Conservation (phyloP, 306 rosid species). For the Sicyos baderoa region DNA sequence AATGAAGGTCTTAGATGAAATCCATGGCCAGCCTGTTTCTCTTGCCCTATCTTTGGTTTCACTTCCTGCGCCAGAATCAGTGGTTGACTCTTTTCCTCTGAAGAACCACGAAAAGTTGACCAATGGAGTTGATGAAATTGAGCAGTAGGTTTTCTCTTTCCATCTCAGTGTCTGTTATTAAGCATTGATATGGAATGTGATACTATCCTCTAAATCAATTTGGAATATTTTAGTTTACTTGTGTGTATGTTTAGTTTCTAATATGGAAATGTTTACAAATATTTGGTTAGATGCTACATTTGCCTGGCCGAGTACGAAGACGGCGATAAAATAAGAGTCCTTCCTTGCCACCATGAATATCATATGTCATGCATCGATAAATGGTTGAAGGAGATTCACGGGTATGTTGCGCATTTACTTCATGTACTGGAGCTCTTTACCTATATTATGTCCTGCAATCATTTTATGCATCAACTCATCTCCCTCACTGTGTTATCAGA, state of each 20-base stretch:
- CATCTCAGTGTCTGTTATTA: not conserved
- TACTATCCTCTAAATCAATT: too few relatives aligned
- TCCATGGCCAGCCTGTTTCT: slow-evolving; percentile 77
- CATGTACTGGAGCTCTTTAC: not conserved
- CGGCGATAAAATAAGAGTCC: slow-evolving; percentile 83
- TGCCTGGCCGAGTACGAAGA: slow-evolving; percentile 94
- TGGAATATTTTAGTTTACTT: too few relatives aligned
- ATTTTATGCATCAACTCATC: not conserved
- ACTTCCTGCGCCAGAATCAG: slow-evolving; percentile 82
- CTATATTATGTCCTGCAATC: not conserved
- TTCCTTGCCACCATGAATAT: slow-evolving; percentile 88
- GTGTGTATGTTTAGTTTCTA: not conserved
- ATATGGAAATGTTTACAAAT: not conserved
- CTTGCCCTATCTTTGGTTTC: slow-evolving; percentile 77
- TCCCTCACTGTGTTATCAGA: slow-evolving; percentile 33
- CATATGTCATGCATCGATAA: slow-evolving; percentile 87
- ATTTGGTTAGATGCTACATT: slow-evolving; percentile 61
- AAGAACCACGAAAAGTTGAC: slow-evolving; percentile 51
- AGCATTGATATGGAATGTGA: too few relatives aligned
- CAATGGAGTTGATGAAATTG: slow-evolving; percentile 40
- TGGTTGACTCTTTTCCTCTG: slow-evolving; percentile 81
- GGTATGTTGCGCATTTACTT: slow-evolving; percentile 36
- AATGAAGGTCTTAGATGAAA: slow-evolving; percentile 91
- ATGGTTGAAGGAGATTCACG: slow-evolving; percentile 99
- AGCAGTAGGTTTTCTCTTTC: slow-evolving; percentile 50